These are phyloP conservation scores for Mycena chlorophos DNA, from an alignment of 768 basidiomycete species.

Conservation along the genomic window DNA sequence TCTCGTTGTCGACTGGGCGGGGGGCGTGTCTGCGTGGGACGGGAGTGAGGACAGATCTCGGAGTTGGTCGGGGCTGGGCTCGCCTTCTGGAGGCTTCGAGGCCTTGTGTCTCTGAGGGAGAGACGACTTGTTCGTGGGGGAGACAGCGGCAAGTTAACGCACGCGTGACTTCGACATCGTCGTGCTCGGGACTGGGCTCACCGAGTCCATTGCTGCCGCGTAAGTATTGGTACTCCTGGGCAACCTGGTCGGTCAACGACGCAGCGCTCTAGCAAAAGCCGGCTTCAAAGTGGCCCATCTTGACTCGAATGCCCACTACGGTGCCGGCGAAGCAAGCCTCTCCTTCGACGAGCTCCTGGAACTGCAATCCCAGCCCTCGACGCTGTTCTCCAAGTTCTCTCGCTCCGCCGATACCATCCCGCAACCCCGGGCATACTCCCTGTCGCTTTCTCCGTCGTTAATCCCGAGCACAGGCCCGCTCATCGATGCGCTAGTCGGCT, in stretches of 20 bases:
- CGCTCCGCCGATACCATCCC: conserved; percentile 45
- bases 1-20: no score
- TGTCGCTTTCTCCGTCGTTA: conserved; percentile 82
- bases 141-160: no score
- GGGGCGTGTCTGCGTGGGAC: no score
- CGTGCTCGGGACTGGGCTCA: conserved; percentile 76
- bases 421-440: conserved; percentile 74
- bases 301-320: conserved; percentile 84
- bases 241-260: conserved; percentile 15
- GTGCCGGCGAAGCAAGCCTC: conserved; percentile 77
- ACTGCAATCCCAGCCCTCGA: conserved; percentile 37
- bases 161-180: conserved; percentile 62
- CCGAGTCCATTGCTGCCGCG: conserved; percentile 88
- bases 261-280: conserved; percentile 84
- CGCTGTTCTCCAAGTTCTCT: conserved; percentile 49
- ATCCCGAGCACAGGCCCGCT: conserved; percentile 78
- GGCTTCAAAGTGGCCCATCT: conserved; percentile 88
- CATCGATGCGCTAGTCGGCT: conserved; percentile 75
- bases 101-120: no score
- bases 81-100: no score
- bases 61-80: no score
- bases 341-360: conserved; percentile 85
- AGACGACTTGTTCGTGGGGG: no score
- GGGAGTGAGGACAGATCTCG: no score
- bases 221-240: conserved; percentile 42